These are phyloP conservation scores for Cladophialophora carrionii DNA, from an alignment of 2,329 filamentous ascomycete species.

Conservation along the genomic window DNA sequence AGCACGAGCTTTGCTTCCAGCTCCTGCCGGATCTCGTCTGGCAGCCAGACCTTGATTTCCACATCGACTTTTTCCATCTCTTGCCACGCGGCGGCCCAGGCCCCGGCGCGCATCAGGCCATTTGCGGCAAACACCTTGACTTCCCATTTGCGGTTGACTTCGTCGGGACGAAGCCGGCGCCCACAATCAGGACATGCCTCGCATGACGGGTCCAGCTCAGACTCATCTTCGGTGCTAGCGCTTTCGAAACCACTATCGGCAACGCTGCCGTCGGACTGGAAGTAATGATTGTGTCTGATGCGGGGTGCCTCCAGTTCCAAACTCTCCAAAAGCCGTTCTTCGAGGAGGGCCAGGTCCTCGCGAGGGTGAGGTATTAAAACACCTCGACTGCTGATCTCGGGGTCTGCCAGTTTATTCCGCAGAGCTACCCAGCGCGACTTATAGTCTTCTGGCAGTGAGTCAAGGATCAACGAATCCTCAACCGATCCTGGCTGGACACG, in stretches of 20 bases:
- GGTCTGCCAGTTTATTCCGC: conserved; percentile 58
- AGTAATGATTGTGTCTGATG: conserved; percentile 63
- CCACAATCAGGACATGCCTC: conserved; percentile 56
- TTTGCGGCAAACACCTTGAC: conserved; percentile 94
- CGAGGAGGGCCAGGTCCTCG: conserved; percentile 65
- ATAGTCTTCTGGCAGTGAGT: conserved; percentile 54
- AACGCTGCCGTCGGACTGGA: conserved; percentile 40
- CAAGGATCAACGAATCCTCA: conserved; percentile 52
- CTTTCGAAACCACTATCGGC: conserved; percentile 42
- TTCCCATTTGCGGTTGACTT: conserved; percentile 58
- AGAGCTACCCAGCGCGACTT: conserved; percentile 56
- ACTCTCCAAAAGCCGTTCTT: conserved; percentile 64
- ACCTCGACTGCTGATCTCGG: conserved; percentile 60
- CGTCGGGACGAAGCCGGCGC: conserved; percentile 52
- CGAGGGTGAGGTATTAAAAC: conserved; percentile 66
- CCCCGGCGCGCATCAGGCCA: conserved; percentile 85
- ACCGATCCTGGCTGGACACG: conserved; percentile 49
- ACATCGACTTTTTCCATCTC: conserved; percentile 99
- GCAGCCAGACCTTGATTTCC: conserved; percentile 75
- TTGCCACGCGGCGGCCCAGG: conserved; percentile 91
- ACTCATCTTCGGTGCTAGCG: conserved; percentile 44
- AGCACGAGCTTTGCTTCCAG: conserved; percentile 42
- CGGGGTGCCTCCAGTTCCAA: conserved; percentile 60
- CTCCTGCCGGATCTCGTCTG: conserved; percentile 55
- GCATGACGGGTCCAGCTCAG: conserved; percentile 31